phyloP scores from a whole-genome alignment of 306 rosid genomes.

The Bauhinia variegata region DNA sequence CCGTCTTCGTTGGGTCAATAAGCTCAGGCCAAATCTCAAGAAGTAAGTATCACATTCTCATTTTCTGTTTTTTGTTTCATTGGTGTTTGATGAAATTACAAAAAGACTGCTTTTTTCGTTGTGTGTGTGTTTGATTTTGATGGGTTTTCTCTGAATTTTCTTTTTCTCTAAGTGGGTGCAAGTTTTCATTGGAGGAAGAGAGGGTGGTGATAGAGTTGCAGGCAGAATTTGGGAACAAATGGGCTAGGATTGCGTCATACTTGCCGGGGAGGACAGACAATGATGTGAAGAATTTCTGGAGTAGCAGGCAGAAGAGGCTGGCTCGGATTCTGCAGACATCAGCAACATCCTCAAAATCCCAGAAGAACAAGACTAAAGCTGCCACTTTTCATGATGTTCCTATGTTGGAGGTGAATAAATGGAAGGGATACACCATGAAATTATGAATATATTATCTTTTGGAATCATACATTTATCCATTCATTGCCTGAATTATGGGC shows the following conservation, averaged over 20 bases:
- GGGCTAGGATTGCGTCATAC: slow-evolving; percentile 66
- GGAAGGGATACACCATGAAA: neutral
- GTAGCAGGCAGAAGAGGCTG: slow-evolving; percentile 55
- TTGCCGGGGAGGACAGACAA: slow-evolving; percentile 67
- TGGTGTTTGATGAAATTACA: slow-evolving; percentile 12
- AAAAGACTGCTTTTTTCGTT: neutral
- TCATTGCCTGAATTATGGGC: no score
- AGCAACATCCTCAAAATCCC: slow-evolving; percentile 53
- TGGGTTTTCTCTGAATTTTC: slow-evolving; percentile 19
- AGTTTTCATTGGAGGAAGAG: slow-evolving; percentile 66
- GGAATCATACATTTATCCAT: no score
- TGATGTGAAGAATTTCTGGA: slow-evolving; percentile 76
- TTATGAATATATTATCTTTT: no score
- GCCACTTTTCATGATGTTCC: slow-evolving; percentile 36
- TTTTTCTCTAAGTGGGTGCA: slow-evolving; percentile 52
- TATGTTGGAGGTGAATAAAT: slow-evolving; percentile 54
- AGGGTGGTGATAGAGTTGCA: slow-evolving; percentile 65
- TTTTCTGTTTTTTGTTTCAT: neutral
- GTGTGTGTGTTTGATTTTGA: neutral
- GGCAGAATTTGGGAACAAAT: slow-evolving; percentile 65
- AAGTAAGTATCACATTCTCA: slow-evolving; percentile 41
- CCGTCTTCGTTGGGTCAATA: slow-evolving; percentile 98
- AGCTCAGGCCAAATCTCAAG: slow-evolving; percentile 87
- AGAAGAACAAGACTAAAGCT: slow-evolving; percentile 44
- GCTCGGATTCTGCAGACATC: slow-evolving; percentile 44